Evolutionary conservation across 2,329 filamentous ascomycete genomes (phyloP), one percentile per base, ranked within the genome.

Genomic region (Fusarium neocosmosporiellum): DNA sequence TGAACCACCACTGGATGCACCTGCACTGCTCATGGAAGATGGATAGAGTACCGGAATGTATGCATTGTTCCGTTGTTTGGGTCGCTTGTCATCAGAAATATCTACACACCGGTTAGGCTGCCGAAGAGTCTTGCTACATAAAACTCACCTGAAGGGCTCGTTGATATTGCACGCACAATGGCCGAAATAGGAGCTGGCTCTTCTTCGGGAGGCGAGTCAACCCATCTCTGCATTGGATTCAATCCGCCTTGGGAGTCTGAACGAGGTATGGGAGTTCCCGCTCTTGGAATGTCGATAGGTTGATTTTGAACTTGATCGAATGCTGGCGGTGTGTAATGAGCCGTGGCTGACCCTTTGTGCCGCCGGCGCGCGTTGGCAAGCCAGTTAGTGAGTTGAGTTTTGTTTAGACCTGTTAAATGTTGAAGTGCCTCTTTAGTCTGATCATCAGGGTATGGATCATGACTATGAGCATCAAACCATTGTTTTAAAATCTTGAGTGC

Each of bases 301-400:
- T 41, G 14, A 3, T 34, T 24, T 10, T n/a, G 54, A 5, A 6
- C 5, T 16, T 31, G 27, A 24, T 36, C 18, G 10, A 46, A 46
- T 7, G 10, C 13, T 16, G 57, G 57, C 7, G 37, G 31, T 9
- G n/a, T 46, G 22, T 46, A 43, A 33, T 46, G 27, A 33, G 39
- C 22, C 20, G 41, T 24, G 8, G 53, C 34, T 14, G 34, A 37
- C 7, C 22, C 54, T 11, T 58, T 58, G 10, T 59, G 57, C 8
- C 94, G 88, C 65, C 94, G 89, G 48, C 94, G 89, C 48, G 93
- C 93, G 81, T 97, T 97, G 66, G 94, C 94, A 50, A 97, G 89
- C 94, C 94, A 97, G 80, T 96, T 96, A 22, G 91, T 90, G 69
- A 97, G 95, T 78, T 97, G 94, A 14, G 88, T 92, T 74, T 92